Conservation (phyloP, 441 rosid genomes). For the Heliophila coronopifolia region DNA sequence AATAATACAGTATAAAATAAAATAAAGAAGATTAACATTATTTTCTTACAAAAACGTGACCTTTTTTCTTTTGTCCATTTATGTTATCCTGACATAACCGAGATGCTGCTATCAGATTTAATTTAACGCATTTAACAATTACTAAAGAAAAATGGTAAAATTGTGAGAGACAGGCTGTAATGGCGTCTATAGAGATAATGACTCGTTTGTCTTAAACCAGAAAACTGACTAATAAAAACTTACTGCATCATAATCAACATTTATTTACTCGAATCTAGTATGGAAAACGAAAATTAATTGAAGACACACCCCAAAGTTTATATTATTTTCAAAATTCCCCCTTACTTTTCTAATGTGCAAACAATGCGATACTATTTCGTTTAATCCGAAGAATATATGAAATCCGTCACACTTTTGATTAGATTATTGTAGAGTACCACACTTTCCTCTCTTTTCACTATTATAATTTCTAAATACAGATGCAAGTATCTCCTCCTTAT, state of each 20-base stretch:
- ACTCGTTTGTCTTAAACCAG: conserved; percentile 8
- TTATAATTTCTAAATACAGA: no score
- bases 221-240: conserved; percentile 17
- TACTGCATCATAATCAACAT: neutral
- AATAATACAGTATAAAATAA: no score
- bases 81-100: neutral
- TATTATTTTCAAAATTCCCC: neutral
- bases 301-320: neutral
- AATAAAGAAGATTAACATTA: neutral
- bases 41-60: neutral
- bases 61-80: no score
- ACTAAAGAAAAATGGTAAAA: neutral
- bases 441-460: no score
- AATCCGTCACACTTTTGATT: neutral
- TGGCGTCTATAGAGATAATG: conserved; percentile 12
- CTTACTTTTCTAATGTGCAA: neutral
- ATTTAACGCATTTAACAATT: conserved; percentile 8
- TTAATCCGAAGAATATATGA: neutral
- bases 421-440: no score
- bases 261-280: neutral
- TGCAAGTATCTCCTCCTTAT: no score
- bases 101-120: no score
- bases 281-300: neutral
- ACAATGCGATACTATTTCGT: neutral
- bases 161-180: conserved; percentile 8